phyloP scores from a whole-genome alignment of 1,284 basidiomycete genomes.

The Boletus semigastroideus region DNA sequence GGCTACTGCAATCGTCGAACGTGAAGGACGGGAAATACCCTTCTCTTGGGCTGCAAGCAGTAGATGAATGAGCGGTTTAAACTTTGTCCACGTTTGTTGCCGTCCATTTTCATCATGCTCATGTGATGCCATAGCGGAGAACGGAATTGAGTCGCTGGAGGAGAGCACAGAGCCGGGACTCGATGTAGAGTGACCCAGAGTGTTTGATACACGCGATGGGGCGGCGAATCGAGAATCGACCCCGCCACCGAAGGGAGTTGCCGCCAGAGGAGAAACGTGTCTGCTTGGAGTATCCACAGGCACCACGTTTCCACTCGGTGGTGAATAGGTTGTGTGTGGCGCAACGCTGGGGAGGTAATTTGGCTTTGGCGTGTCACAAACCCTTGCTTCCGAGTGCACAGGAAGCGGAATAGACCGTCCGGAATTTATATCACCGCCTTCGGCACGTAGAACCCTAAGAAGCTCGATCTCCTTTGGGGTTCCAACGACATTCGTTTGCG shows the following conservation, averaged over 20 bases:
- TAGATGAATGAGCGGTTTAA: slow-evolving; percentile 25
- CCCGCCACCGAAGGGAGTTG: slow-evolving; percentile 1
- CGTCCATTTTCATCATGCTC: slow-evolving; percentile 8
- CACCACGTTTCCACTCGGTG: slow-evolving; percentile 6
- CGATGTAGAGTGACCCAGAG: neutral
- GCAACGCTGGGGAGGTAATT: slow-evolving; percentile 3
- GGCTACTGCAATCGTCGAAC: slow-evolving; percentile 40
- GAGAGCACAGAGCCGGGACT: slow-evolving; percentile 1
- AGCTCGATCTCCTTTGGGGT: slow-evolving; percentile 4
- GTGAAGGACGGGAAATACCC: slow-evolving; percentile 37
- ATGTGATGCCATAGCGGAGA: neutral
- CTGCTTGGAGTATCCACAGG: neutral
- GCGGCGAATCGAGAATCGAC: slow-evolving; percentile 9
- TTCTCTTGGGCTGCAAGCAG: slow-evolving; percentile 29
- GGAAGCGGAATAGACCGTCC: slow-evolving; percentile 1
- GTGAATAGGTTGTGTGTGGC: slow-evolving; percentile 3
- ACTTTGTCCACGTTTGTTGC: slow-evolving; percentile 15
- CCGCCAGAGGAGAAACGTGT: neutral
- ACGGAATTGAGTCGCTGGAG: slow-evolving; percentile 9
- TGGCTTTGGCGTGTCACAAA: neutral
- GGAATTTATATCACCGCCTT: slow-evolving; percentile 3
- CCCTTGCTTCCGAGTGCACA: neutral
- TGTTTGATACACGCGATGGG: slow-evolving; percentile 6
- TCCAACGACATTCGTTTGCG: neutral
- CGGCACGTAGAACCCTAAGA: slow-evolving; percentile 3